Evolutionary conservation across 2,329 filamentous ascomycete species (phyloP), one percentile per base, ranked within the genome.

Genomic region (Stromatinia cepivora): DNA sequence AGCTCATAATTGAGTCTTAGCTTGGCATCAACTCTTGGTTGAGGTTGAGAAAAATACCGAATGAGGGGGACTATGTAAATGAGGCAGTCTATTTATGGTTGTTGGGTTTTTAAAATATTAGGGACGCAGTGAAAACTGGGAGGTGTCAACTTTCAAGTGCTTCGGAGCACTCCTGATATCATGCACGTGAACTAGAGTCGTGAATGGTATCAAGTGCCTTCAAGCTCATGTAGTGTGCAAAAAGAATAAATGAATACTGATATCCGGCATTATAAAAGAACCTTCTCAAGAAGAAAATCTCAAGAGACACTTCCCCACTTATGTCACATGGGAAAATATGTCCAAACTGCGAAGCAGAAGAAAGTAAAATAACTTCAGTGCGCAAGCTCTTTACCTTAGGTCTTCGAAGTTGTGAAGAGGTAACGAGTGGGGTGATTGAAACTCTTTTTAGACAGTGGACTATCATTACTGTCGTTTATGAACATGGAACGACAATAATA

Each of bases 51-150:
- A 20, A 0, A 17, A 22, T 34, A 5, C 3, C 8, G 17, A 34
- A 22, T 31, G 28, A 31, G 52, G 25, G 31, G 28, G 8, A 22
- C 4, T 54, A 54, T 54, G 31, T 4, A 31, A 9, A 1, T 31
- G 2, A 53, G n/a, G 28, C 15, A 20, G 6, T 17, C 10, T 7
- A 3, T 1, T 20, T 53, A 3, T 9, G 46, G 1, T 2, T 8
- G 0, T 3, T 31, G 13, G 8, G 9, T 2, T 5, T 10, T 1
- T 8, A 9, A 28, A 28, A 3, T 13, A 5, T 28, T 7, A 31
- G 6, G 15, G 15, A 28, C 5, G n/a, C 11, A 31, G 13, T 31
- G 25, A 20, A 15, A 9, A 6, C 11, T 53, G 25, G 15, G 25
- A 20, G 52, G n/a, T 8, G 1, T 20, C 0, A n/a, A n/a, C n/a